Evolutionary conservation across 202 grass and related monocot species (phyloP).

Genomic region (Bolboschoenoplectus hybrid): DNA sequence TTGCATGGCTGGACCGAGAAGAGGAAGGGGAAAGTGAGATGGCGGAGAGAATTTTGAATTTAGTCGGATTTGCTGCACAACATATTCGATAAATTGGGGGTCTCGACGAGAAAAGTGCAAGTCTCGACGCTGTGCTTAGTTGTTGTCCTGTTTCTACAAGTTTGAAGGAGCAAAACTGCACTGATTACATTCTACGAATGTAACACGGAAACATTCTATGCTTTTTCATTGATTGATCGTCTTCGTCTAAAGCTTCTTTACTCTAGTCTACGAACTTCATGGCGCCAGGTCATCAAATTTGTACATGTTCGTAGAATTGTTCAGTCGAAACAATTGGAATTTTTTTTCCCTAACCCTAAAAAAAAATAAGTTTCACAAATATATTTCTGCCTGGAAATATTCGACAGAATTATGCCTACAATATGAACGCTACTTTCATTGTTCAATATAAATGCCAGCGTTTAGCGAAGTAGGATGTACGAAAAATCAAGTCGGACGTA

Average conservation of each 20-base stretch:
- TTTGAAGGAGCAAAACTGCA: background rate
- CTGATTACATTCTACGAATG: background rate
- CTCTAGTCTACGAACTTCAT: background rate
- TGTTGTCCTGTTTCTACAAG: background rate
- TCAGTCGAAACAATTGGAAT: background rate
- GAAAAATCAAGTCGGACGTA: too few relatives aligned
- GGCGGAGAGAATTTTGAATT: constrained; percentile 26
- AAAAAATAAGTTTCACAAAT: too few relatives aligned
- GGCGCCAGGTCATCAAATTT: background rate
- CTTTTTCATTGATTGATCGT: background rate
- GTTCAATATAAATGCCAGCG: too few relatives aligned
- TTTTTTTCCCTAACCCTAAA: too few relatives aligned
- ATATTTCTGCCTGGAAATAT: too few relatives aligned
- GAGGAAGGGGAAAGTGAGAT: constrained; percentile 10
- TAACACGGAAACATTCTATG: background rate
- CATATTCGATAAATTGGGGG: constrained; percentile 7
- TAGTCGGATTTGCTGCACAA: background rate
- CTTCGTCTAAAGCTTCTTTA: background rate
- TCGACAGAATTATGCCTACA: too few relatives aligned
- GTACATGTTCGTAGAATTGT: background rate
- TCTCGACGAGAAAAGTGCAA: background rate
- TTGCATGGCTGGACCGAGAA: constrained; percentile 36
- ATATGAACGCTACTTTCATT: too few relatives aligned
- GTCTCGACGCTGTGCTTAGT: background rate
- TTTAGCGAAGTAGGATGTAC: too few relatives aligned